Base-by-base conservation (phyloP, 2,329 filamentous ascomycete species). In the Aspergillus aculeatinus region DNA sequence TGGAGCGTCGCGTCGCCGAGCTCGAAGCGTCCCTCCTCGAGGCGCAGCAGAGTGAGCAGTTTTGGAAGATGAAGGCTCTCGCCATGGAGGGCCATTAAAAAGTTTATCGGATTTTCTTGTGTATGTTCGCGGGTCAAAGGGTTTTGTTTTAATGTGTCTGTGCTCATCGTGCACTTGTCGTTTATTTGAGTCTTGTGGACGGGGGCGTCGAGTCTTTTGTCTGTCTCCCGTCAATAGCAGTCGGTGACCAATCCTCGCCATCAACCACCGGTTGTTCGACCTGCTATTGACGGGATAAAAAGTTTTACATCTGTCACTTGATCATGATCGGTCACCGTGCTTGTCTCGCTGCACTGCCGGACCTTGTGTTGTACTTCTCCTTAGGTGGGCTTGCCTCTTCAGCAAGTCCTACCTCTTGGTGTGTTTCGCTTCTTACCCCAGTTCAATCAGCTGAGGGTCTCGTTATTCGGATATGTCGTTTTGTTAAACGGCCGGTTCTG, bases 1-100 rank as follows among this genome's bases (percentile, higher is more conserved):
- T 96, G 50, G 90, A 96, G 80, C 83, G 84, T 44, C 82, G 85
- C 70, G 92, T 96, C 70, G 82, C 81, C 19, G 87, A 89, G 72
- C 79, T 94, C 29, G 83, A 88, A 75, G 81, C 83, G 47, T 58
- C 65, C 35, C 61, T 78, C 6, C 68, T 71, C 7, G 69, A 77
- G 58, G 66, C 72, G 47, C 67, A 74, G 53, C 67, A 68, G 53
- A 59, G 75, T 48, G 72, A 77, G 67, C 71, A 77, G 55, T 72
- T 75, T 61, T 76, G 74, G 74, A 77, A 75, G 64, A 63, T 67
- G 21, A 48, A 74, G 57, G 73, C 74, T 29, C 64, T 70, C n/a
- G 29, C 67, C 58, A 58, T 64, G 58, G 56, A 67, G 55, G 51
- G 66, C 49, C 64, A 52, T 61, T 52, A 58, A 68, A 67, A 70